Evolutionary conservation across 192 early-diverging fungal species (phyloP), one percentile per base, ranked within the genome.

Genomic region (Phycomyces blakesleeanus): DNA sequence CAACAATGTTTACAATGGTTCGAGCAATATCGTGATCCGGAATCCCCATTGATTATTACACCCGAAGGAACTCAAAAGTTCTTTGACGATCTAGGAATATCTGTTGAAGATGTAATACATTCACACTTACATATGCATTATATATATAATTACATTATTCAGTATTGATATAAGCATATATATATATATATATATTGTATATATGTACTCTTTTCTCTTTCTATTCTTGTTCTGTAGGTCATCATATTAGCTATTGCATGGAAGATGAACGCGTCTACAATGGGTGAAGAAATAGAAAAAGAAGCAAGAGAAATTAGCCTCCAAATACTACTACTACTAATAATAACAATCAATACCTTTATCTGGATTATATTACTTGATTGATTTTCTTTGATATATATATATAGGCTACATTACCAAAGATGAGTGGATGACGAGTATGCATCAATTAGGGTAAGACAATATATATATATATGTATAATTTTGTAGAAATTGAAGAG

Each of bases 401-500:
- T 6, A 39, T 11, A 18, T 4, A 73, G 71, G 71, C 12, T 74
- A 74, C 47, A 58, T 74, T 24, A 55, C 72, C 20, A 56, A 62
- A 38, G 60, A 74, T n/a, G 72, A 74, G 64, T 74, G 72, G 72
- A 68, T 68, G 57, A 51, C 15, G 14, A 57, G 57, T 29, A 68
- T 74, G 66, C 39, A 65, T 37, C 10, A 38, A 16, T 57, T 59
- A 15, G 34, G 44, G 71, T 75, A 68, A 62, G 60, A 26, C n/a
- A n/a, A n/a, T n/a, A n/a, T n/a, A n/a, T n/a, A n/a, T n/a, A n/a
- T n/a, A n/a, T n/a, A n/a, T n/a, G n/a, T n/a, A n/a, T n/a, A n/a
- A n/a, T n/a, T n/a, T n/a, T n/a, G n/a, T n/a, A n/a, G n/a, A n/a
- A n/a, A n/a, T n/a, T n/a, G n/a, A n/a, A n/a, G n/a, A n/a, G n/a